Evolutionary conservation across 345 rosid species (phyloP).

Genomic region (Linum tenue): DNA sequence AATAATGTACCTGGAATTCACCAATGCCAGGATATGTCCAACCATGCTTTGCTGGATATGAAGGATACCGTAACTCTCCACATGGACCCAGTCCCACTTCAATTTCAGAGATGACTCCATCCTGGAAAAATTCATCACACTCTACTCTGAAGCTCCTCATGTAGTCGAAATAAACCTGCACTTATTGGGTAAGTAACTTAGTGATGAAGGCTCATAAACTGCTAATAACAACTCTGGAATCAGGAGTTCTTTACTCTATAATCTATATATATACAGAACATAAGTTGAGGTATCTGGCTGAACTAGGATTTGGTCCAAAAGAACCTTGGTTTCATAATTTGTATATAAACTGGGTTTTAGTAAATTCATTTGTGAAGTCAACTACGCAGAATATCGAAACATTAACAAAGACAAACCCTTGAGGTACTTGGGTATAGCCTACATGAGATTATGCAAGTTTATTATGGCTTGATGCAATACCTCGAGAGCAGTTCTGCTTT

Average conservation of each 20-base stretch:
- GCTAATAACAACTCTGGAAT: neutral
- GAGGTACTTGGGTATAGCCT: too few species aligned
- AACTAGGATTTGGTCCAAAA: neutral
- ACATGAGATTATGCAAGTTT: too few species aligned
- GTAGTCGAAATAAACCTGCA: conserved; percentile 92
- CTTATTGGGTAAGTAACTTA: neutral
- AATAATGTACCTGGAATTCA: conserved; percentile 73
- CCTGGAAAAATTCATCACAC: conserved; percentile 62
- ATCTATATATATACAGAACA: neutral
- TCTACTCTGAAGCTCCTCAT: conserved; percentile 95
- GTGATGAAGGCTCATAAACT: neutral
- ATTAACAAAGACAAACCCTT: neutral
- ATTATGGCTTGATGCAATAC: conserved; percentile 26
- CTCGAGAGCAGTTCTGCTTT: conserved; percentile 94
- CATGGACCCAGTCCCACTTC: conserved; percentile 95
- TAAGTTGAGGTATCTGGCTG: neutral
- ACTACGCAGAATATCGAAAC: neutral
- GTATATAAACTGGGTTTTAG: too few species aligned
- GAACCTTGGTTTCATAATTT: too few species aligned
- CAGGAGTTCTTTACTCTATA: too few species aligned
- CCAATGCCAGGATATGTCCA: conserved; percentile 99
- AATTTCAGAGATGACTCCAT: conserved; percentile 64
- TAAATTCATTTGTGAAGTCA: neutral
- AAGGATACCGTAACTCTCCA: conserved; percentile 90
- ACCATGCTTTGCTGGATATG: conserved; percentile 92